Evolutionary conservation across 306 rosid species (phyloP), one percentile per base, ranked within the genome.

Genomic region (Pyrus betulifolia): DNA sequence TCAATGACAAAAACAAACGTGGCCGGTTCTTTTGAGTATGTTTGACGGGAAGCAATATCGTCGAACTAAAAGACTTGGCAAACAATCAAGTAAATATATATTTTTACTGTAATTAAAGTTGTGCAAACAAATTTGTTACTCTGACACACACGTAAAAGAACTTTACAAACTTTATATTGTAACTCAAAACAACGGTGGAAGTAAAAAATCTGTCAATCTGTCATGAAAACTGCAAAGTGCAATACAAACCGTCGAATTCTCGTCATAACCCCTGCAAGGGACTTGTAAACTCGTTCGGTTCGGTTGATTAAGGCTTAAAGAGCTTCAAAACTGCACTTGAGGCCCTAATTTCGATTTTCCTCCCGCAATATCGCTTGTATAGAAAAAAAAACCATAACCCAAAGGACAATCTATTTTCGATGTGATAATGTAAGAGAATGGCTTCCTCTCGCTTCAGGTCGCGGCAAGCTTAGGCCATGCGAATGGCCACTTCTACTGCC

Each of bases 351-450:
- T 6, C 6, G 55, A 49, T 15, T 49, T 18, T 1, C 54, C 54
- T 49, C 54, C 8, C 3, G 21, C 3, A 49, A 15, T 49, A 15
- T 49, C 21, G 55, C 55, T 49, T 49, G 55, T 49, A 49, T 49
- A 49, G 8, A 49, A 49, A 52, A 22, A 25, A 25, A 25, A 10
- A 58, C 14, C 31, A 25, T 44, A 59, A 73, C 78, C 63, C 58
- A 61, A 76, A 72, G 79, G 71, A 77, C 23, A 28, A 31, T 74
- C 64, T 55, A 77, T 79, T 57, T 82, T 92, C 86, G 91, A 82
- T 92, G 97, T 57, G 97, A 95, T 19, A 95, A 89, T 78, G 42
- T 87, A 10, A 96, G 97, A 82, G 96, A 87, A 87, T 92, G 97
- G 61, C 78, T 81, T 80, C 83, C 74, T 67, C 86, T 82, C 63